These are phyloP conservation scores for Takakia lepidozioides DNA, from an alignment of 225 moss, liverwort and hornwort genomes.

Conservation along the genomic window DNA sequence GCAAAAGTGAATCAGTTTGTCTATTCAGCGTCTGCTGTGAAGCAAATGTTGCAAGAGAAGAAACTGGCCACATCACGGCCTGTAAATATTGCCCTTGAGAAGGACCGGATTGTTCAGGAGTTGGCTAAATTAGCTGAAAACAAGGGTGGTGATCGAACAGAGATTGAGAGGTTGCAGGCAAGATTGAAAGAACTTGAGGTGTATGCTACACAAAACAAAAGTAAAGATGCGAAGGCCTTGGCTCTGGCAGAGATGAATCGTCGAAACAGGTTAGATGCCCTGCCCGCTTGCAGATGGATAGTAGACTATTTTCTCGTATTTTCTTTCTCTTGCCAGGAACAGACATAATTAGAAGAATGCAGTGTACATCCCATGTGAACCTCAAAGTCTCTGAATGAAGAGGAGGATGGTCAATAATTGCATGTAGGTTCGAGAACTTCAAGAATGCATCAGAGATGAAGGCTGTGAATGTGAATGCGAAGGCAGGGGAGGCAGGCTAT, in stretches of 20 bases:
- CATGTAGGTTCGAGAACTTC: slow-evolving; percentile 82
- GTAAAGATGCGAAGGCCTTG: slow-evolving; percentile 93
- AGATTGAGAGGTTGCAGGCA: slow-evolving; percentile 69
- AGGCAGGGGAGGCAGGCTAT: slow-evolving; percentile 97
- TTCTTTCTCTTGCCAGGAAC: too few relatives aligned
- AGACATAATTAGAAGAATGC: too few relatives aligned
- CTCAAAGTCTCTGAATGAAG: too few relatives aligned
- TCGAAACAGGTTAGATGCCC: slow-evolving; percentile 67
- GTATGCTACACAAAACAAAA: slow-evolving; percentile 58
- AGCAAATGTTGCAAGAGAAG: slow-evolving; percentile 95
- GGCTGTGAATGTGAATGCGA: slow-evolving; percentile 90
- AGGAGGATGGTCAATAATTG: too few relatives aligned
- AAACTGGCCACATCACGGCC: slow-evolving; percentile 80
- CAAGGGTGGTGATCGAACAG: slow-evolving; percentile 47
- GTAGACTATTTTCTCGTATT: too few relatives aligned
- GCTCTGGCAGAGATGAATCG: slow-evolving; percentile 97
- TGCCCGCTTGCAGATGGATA: too few relatives aligned
- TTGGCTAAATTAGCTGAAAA: slow-evolving; percentile 61
- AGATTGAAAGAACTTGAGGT: slow-evolving; percentile 78
- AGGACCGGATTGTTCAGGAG: slow-evolving; percentile 67
- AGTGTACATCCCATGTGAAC: too few relatives aligned
- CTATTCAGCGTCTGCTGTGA: slow-evolving; percentile 90
- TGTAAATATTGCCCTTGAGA: slow-evolving; percentile 82
- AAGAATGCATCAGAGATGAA: slow-evolving; percentile 94
- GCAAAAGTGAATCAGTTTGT: slow-evolving; percentile 78